Evolutionary conservation across 2,329 filamentous ascomycete genomes (phyloP).

Genomic region (Talaromyces sp.): DNA sequence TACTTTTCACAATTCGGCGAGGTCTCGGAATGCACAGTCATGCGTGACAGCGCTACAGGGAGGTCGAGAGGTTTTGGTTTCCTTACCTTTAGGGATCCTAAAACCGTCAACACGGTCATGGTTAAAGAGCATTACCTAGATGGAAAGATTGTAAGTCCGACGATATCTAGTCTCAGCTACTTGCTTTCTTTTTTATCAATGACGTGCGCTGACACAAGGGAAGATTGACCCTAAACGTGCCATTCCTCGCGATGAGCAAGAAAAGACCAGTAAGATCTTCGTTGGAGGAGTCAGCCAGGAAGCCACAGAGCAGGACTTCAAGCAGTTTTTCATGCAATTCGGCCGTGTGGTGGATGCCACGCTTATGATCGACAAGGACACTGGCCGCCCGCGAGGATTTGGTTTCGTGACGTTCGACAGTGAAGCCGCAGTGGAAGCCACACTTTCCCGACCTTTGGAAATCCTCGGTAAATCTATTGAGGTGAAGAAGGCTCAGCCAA

Average conservation of each 20-base stretch:
- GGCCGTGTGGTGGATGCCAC: constrained; percentile 95
- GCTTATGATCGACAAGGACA: constrained; percentile 99
- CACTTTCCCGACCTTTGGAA: constrained; percentile 77
- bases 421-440: constrained; percentile 89
- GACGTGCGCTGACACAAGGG: constrained; percentile 25
- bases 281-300: constrained; percentile 97
- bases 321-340: constrained; percentile 94
- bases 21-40: constrained; percentile 97
- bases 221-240: constrained; percentile 98
- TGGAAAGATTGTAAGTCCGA: constrained; percentile 84
- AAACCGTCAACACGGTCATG: constrained; percentile 99
- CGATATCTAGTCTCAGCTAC: background rate
- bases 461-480: constrained; percentile 96
- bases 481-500: constrained; percentile 94
- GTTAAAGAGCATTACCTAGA: constrained; percentile 98
- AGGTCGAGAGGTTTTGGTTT: constrained; percentile 96
- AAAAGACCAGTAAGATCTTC: constrained; percentile 98
- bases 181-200: background rate
- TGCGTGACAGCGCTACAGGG: constrained; percentile 91
- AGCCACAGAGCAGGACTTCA: constrained; percentile 92
- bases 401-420: constrained; percentile 98
- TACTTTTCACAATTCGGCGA: constrained; percentile 99
- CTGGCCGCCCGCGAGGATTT: constrained; percentile 91
- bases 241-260: constrained; percentile 95
- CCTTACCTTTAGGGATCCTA: constrained; percentile 94